Evolutionary conservation across 192 early-diverging fungal genomes (phyloP).

Genomic region (Obelidium mucronatum): DNA sequence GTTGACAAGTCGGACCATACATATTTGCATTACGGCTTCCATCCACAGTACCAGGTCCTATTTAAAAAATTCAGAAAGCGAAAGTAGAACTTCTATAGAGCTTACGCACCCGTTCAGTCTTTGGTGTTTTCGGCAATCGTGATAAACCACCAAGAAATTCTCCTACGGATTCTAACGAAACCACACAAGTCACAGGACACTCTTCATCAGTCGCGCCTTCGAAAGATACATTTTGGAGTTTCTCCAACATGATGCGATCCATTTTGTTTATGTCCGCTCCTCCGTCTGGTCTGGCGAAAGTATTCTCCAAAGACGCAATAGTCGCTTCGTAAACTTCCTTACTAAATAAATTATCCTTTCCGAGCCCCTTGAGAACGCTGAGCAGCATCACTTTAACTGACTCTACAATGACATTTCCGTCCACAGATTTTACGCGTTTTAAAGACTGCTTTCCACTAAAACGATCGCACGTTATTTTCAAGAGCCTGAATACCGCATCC

Average conservation of each 20-base stretch:
- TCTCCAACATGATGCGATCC: background rate
- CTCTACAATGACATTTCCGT: conserved; percentile 11
- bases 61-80: background rate
- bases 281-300: background rate
- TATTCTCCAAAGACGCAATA: background rate
- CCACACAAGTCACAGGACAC: background rate
- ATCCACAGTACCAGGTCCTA: no score
- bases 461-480: conserved; percentile 37
- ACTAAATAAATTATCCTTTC: background rate
- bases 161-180: background rate
- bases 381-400: conserved; percentile 34
- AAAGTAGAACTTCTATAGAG: background rate
- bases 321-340: background rate
- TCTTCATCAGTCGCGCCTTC: no score
- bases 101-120: background rate
- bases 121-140: background rate
- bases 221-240: background rate
- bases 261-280: background rate
- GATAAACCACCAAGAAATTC: background rate
- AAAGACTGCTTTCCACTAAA: conserved; percentile 28
- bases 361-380: conserved; percentile 23
- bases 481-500: conserved; percentile 22
- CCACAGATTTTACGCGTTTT: conserved; percentile 23
- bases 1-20: conserved; percentile 36
- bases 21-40: conserved; percentile 26